Evolutionary conservation across 331 rosid species (phyloP).

Genomic region (Prunus yedoensis): DNA sequence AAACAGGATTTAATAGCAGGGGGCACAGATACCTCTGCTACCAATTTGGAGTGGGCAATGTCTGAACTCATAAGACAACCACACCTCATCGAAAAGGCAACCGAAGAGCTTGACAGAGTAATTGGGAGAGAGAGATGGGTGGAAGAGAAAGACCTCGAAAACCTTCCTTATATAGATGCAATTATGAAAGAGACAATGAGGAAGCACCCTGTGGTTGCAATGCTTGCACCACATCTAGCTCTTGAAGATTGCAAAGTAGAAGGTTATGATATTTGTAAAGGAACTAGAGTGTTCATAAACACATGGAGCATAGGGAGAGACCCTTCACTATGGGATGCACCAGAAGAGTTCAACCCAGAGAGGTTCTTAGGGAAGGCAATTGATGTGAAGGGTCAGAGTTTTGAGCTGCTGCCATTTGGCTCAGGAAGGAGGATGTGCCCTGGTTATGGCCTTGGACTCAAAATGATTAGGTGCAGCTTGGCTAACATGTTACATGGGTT

Average conservation of each 20-base stretch:
- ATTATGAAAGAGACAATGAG: slow-evolving; percentile 44
- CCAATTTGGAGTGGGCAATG: slow-evolving; percentile 52
- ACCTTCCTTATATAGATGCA: slow-evolving; percentile 34
- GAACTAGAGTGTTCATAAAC: slow-evolving; percentile 35
- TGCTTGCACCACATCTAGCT: slow-evolving; percentile 38
- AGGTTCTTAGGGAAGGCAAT: slow-evolving; percentile 41
- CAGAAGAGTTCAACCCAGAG: slow-evolving; percentile 43
- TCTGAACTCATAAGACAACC: slow-evolving; percentile 47
- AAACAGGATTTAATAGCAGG: slow-evolving; percentile 45
- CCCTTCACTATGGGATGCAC: slow-evolving; percentile 33
- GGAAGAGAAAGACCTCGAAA: slow-evolving; percentile 38
- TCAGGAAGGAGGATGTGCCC: slow-evolving; percentile 61
- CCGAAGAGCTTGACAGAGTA: slow-evolving; percentile 41
- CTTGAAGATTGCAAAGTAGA: slow-evolving; percentile 35
- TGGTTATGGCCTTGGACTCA: slow-evolving; percentile 37
- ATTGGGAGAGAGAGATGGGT: slow-evolving; percentile 46
- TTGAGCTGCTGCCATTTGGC: slow-evolving; percentile 51
- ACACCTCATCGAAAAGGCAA: slow-evolving; percentile 29
- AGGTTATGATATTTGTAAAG: slow-evolving; percentile 37
- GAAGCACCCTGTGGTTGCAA: slow-evolving; percentile 28
- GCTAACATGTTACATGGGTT: slow-evolving; percentile 54
- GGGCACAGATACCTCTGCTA: slow-evolving; percentile 45
- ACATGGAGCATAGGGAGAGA: slow-evolving; percentile 53
- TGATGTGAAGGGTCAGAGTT: slow-evolving; percentile 45
- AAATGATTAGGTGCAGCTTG: slow-evolving; percentile 31